phyloP scores from a whole-genome alignment of 2,329 filamentous ascomycete genomes.

The Penicillium verrucosum region DNA sequence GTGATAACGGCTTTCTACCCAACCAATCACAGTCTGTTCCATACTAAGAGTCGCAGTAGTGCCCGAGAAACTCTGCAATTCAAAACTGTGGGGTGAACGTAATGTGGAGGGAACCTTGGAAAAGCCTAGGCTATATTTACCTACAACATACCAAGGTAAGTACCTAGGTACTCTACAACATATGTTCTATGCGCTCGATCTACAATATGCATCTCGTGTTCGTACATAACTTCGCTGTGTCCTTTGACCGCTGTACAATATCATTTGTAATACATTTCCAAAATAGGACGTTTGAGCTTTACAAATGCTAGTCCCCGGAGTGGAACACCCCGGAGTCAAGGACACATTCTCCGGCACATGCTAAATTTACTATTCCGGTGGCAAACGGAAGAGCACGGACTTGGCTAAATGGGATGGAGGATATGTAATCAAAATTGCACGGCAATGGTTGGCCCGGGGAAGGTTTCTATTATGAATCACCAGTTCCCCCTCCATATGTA shows the following conservation, averaged over 20 bases:
- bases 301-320: not conserved
- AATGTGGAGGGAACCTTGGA: constrained; percentile 1
- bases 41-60: constrained; percentile 21
- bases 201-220: no score
- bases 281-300: not conserved
- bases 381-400: constrained; percentile 4
- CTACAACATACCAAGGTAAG: no score
- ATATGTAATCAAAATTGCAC: not conserved
- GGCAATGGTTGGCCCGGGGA: not conserved
- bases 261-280: not conserved
- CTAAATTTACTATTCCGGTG: constrained; percentile 13
- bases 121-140: not conserved
- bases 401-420: not conserved
- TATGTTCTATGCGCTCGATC: no score
- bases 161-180: no score
- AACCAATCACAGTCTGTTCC: constrained; percentile 22
- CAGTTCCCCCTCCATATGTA: constrained; percentile 3
- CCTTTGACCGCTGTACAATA: not conserved
- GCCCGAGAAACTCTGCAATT: constrained; percentile 19
- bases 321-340: constrained; percentile 14
- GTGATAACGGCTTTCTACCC: constrained; percentile 20
- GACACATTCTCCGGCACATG: constrained; percentile 13
- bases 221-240: not conserved
- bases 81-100: constrained; percentile 6
- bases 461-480: constrained; percentile 7